Conservation (phyloP, 768 basidiomycete species). For the Termitomyces sp. region DNA sequence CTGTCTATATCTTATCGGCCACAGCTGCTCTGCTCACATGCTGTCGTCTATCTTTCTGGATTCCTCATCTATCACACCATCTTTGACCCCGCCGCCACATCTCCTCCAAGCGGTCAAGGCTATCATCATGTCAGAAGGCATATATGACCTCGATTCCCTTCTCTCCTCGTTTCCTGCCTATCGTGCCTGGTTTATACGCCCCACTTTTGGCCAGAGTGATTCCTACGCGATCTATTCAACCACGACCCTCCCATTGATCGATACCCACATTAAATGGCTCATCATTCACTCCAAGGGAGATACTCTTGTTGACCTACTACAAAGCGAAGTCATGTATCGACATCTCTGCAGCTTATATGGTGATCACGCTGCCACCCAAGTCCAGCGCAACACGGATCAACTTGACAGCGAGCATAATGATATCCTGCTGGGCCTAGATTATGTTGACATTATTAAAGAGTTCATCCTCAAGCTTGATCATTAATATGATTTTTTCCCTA, state of each 20-base stretch:
- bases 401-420: constrained; percentile 53
- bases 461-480: constrained; percentile 29
- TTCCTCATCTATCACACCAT: constrained; percentile 36
- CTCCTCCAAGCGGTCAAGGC: constrained; percentile 47
- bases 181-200: constrained; percentile 63
- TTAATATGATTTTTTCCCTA: background rate
- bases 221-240: constrained; percentile 50
- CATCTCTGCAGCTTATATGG: constrained; percentile 44
- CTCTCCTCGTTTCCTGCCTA: constrained; percentile 66
- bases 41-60: constrained; percentile 65
- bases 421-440: constrained; percentile 40
- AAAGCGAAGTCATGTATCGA: constrained; percentile 57
- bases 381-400: constrained; percentile 32
- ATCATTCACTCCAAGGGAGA: constrained; percentile 76
- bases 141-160: constrained; percentile 70
- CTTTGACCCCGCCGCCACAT: constrained; percentile 39
- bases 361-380: constrained; percentile 15
- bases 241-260: constrained; percentile 35
- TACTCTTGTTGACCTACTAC: constrained; percentile 57
- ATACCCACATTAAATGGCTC: constrained; percentile 52
- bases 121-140: constrained; percentile 69
- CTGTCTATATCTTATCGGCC: constrained; percentile 61
- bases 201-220: constrained; percentile 50
- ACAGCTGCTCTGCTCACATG: constrained; percentile 85
- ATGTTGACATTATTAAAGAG: constrained; percentile 39